Conservation (phyloP, 1,284 basidiomycete genomes). For the Somion occarium region DNA sequence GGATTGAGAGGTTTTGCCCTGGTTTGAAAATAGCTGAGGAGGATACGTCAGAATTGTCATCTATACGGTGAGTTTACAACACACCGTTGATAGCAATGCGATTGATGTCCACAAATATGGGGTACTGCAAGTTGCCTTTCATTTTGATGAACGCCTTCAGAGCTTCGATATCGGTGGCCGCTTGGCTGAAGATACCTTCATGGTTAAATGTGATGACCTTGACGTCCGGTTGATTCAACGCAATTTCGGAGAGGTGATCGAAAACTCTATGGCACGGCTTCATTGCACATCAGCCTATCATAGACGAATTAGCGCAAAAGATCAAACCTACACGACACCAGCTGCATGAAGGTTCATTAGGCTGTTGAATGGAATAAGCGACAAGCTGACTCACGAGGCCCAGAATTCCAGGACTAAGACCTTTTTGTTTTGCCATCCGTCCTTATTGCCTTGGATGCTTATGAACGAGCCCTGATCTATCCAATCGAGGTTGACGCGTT, state of each 20-base stretch:
- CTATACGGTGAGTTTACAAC: constrained; percentile 9
- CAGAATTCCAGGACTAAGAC: constrained; percentile 28
- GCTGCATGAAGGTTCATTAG: constrained; percentile 5
- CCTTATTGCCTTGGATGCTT: constrained; percentile 22
- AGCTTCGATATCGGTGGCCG: constrained; percentile 21
- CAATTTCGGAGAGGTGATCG: constrained; percentile 23
- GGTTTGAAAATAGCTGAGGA: constrained; percentile 26
- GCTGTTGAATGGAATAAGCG: neutral
- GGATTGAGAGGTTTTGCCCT: constrained; percentile 27
- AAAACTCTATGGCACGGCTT: constrained; percentile 30
- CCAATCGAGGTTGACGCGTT: constrained; percentile 26
- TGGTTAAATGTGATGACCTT: constrained; percentile 29
- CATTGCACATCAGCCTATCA: neutral
- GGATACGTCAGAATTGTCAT: neutral
- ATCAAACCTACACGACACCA: constrained; percentile 16
- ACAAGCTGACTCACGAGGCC: constrained; percentile 26
- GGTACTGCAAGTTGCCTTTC: constrained; percentile 27
- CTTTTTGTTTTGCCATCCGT: constrained; percentile 25
- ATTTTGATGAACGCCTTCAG: constrained; percentile 23
- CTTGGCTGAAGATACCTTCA: constrained; percentile 29
- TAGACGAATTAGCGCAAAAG: neutral
- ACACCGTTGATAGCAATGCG: constrained; percentile 26
- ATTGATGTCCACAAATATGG: constrained; percentile 26
- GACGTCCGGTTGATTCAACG: constrained; percentile 21
- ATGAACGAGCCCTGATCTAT: constrained; percentile 25